A percentile compares a stretch with the other conserved stretches of the same genome.
phyloP scores from a whole-genome alignment of 2,329 filamentous ascomycete genomes.

The Bisporella sp. region DNA sequence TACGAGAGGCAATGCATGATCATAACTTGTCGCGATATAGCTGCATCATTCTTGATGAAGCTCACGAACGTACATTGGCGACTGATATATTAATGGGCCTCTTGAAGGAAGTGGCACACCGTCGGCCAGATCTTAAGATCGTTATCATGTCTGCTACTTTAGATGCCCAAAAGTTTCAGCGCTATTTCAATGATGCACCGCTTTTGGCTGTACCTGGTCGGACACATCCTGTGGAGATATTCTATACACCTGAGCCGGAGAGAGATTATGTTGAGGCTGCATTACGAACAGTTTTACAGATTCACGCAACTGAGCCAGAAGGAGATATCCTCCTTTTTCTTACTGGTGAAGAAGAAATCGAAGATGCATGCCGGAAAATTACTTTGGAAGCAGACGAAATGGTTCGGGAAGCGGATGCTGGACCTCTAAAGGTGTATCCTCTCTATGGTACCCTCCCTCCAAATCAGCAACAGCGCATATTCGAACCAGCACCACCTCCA shows the following conservation, averaged over 20 bases:
- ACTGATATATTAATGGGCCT: constrained; percentile 98
- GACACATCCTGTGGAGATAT: constrained; percentile 95
- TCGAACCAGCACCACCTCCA: constrained; percentile 76
- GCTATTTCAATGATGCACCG: constrained; percentile 92
- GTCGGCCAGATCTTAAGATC: constrained; percentile 87
- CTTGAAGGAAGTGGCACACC: constrained; percentile 78
- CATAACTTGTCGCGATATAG: constrained; percentile 87
- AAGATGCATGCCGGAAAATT: constrained; percentile 92
- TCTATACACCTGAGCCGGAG: constrained; percentile 95
- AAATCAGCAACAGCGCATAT: constrained; percentile 89
- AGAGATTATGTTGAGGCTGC: constrained; percentile 95
- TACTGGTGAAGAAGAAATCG: constrained; percentile 97
- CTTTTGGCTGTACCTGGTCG: constrained; percentile 89
- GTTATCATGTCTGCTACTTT: constrained; percentile 99
- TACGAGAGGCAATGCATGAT: constrained; percentile 95
- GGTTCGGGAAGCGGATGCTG: constrained; percentile 82
- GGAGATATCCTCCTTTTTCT: constrained; percentile 92
- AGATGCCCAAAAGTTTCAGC: constrained; percentile 96
- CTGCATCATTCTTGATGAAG: constrained; percentile 97
- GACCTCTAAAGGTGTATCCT: constrained; percentile 83
- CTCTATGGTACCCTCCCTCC: constrained; percentile 92
- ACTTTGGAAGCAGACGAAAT: constrained; percentile 86
- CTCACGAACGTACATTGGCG: constrained; percentile 93
- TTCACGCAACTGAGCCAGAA: constrained; percentile 86
- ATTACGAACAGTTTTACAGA: constrained; percentile 89